Base-by-base conservation (phyloP, 306 rosid species). In the Castanea mollissima region DNA sequence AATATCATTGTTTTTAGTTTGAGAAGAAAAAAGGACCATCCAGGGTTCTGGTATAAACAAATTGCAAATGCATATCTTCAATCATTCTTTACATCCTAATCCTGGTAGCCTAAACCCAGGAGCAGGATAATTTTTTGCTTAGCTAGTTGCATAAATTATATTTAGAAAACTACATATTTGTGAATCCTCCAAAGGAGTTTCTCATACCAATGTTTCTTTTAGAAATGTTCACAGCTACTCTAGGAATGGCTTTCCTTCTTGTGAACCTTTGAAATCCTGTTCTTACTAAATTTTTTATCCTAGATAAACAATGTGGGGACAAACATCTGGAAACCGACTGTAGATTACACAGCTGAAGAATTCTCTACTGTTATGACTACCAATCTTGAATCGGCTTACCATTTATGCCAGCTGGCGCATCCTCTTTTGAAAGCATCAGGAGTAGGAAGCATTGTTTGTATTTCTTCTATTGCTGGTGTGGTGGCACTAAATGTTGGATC, bases 341-440 rank as follows among this genome's bases (percentile, higher is more conserved):
- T 14, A 31, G 86, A 86, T 25, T 57, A 56, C 68, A 84, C 81
- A 4, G 76, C 73, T 12, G 87, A 86, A 38, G 90, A 89, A 65
- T 13, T 78, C 49, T 56, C 86, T 55, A 59, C 56, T 18, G 2
- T 85, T 34, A 83, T 81, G 86, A 34, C 68, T 3, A 76, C 79
- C 19, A 89, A 89, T 76, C 76, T 87, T n/a, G 90, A 76, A 35
- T 85, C 88, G 3, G 41, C 51, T 46, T 89, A 57, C 79, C 75
- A 84, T 55, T 41, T 83, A 55, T 76, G 74, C 77, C 92, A 85
- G 81, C 85, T 89, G 11, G 89, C 90, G 32, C 63, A 86, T 51
- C 90, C 89, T 27, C 86, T 89, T 71, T 74, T 89, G 15, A 85
- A 82, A 74, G 83, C 84, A 14, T 87, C 90, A 10, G 87, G 80